These are phyloP conservation scores for Syzygium syzygioides DNA, from an alignment of 441 rosid genomes.

Conservation along the genomic window DNA sequence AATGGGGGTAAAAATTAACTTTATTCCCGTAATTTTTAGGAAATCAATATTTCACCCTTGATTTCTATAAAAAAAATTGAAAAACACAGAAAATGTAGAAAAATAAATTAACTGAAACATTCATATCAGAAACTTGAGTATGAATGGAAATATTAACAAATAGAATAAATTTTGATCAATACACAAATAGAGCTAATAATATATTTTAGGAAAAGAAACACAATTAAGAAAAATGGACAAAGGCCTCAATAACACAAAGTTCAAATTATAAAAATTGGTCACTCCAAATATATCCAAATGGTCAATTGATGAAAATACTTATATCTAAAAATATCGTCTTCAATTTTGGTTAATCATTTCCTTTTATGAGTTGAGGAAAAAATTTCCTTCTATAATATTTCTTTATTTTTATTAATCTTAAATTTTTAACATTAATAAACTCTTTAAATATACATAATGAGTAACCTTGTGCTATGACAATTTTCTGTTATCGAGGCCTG, in stretches of 20 bases:
- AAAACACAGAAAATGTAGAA: neutral
- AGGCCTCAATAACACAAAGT: neutral
- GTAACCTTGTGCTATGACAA: neutral
- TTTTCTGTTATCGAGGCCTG: neutral
- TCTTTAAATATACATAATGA: neutral
- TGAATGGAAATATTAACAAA: neutral
- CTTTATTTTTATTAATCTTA: neutral
- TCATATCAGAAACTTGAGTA: neutral
- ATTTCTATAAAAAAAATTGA: fast-evolving
- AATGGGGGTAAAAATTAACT: neutral
- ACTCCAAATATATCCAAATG: neutral
- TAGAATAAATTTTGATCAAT: neutral
- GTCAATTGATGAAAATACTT: neutral
- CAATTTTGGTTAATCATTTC: neutral
- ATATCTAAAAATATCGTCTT: neutral
- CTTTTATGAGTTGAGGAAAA: neutral
- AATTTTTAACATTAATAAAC: neutral
- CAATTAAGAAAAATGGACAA: neutral
- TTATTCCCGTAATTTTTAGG: fast-evolving
- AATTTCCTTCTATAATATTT: neutral
- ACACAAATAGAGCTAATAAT: neutral
- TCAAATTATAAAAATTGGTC: neutral
- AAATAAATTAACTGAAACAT: neutral
- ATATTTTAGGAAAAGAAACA: neutral
- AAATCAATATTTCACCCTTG: neutral